Conservation (phyloP, 331 rosid genomes). For the Cydonia oblonga region DNA sequence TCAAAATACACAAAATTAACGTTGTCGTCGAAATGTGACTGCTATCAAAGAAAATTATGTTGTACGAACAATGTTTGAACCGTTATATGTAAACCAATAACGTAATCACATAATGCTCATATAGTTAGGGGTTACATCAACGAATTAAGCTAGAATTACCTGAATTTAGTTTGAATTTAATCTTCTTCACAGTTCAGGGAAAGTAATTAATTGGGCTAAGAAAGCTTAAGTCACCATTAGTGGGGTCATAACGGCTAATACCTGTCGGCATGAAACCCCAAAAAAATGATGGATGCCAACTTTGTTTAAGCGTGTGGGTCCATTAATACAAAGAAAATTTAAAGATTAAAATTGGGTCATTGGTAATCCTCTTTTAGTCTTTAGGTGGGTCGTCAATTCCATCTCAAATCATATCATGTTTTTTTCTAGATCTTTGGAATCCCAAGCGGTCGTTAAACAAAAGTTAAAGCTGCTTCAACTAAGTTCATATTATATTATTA, state of each 20-base stretch:
- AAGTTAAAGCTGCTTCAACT: constrained; percentile 11
- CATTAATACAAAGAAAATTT: constrained; percentile 13
- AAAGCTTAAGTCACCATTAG: constrained; percentile 29
- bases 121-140: constrained; percentile 16
- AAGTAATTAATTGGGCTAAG: not conserved
- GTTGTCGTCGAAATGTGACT: too few relatives aligned
- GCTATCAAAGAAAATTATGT: too few relatives aligned
- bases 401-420: constrained; percentile 50
- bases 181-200: not conserved
- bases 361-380: constrained; percentile 24
- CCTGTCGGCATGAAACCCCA: constrained; percentile 44
- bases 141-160: constrained; percentile 6
- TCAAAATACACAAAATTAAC: not conserved
- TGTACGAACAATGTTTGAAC: too few relatives aligned
- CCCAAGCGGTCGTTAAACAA: constrained; percentile 55
- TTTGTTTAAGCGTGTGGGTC: constrained; percentile 81
- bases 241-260: constrained; percentile 59
- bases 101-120: not conserved
- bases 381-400: constrained; percentile 84
- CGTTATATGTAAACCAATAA: too few relatives aligned
- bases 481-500: not conserved
- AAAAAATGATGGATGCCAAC: constrained; percentile 63
- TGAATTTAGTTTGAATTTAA: constrained; percentile 8
- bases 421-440: constrained; percentile 53
- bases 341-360: constrained; percentile 17